Evolutionary conservation across 2,329 filamentous ascomycete species (phyloP), one percentile per base, ranked within the genome.

Genomic region (Paraconiothyrium sp.): DNA sequence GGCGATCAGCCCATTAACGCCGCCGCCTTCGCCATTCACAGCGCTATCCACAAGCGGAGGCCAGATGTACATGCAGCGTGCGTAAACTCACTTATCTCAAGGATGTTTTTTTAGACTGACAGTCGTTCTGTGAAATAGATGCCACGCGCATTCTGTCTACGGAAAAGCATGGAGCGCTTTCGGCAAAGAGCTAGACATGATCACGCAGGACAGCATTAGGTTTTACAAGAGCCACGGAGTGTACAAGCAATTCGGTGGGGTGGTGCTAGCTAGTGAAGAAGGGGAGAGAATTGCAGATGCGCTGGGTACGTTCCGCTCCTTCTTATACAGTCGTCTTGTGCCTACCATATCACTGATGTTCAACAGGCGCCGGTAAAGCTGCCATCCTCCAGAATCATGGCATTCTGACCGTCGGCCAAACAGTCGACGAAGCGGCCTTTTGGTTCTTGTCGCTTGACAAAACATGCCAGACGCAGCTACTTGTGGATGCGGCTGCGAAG

Each of bases 81-180:
- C 13, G 50, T 13, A 32, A 32, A 22, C 2, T 8, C 8, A 16
- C n/a, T 10, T n/a, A 10, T 27, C 14, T 20, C 22, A 16, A 9
- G 16, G 14, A 13, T 51, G n/a, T 6, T 2, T 8, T 8, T 32
- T 51, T 7, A 14, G 20, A 13, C 20, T 46, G 43, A 24, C 20
- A 11, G 20, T 9, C 4, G 10, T 13, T 13, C n/a, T 7, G 43
- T 11, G 7, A 20, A 9, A 7, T 11, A 54, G 35, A 27, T 54
- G 80, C 57, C 81, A 83, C 67, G 80, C 81, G 16, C 82, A 84
- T 61, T 79, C 74, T 35, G 78, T 81, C 1, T 78, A 82, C 58
- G 83, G 82, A 4, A 84, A 83, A 62, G 82, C 82, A 0, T 84
- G 78, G 57, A 79, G 76, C 20, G 80, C 78, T 0, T 84, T 84